Conservation (phyloP, 768 basidiomycete species). For the Hortiboletus campestris region DNA sequence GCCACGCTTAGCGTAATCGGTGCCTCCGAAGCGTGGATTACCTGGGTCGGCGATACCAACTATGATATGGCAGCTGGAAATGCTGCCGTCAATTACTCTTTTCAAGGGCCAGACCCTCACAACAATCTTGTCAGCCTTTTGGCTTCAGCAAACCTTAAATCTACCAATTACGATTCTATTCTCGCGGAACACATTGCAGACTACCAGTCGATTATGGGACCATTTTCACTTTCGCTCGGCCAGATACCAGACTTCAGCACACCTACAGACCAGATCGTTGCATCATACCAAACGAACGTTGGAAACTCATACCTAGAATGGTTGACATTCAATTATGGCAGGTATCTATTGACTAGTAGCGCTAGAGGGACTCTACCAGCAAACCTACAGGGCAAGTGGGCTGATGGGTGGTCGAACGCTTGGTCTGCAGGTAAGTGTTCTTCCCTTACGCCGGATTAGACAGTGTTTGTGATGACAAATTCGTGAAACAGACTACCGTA, state of each 20-base stretch:
- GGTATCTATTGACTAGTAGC: conserved; percentile 63
- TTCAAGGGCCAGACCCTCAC: conserved; percentile 64
- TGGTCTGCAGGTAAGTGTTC: conserved; percentile 58
- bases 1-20: conserved; percentile 47
- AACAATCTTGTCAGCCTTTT: conserved; percentile 40
- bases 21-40: conserved; percentile 57
- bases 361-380: conserved; percentile 63
- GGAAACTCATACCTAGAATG: conserved; percentile 72
- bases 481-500: conserved; percentile 44
- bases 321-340: conserved; percentile 69
- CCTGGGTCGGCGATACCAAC: conserved; percentile 74
- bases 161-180: conserved; percentile 37
- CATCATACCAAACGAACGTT: conserved; percentile 48
- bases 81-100: conserved; percentile 53
- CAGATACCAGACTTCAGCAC: conserved; percentile 49
- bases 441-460: neutral
- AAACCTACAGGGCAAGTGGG: conserved; percentile 78
- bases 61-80: conserved; percentile 64
- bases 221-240: conserved; percentile 59
- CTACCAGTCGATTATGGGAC: conserved; percentile 40
- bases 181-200: conserved; percentile 53
- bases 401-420: conserved; percentile 47
- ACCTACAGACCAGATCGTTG: conserved; percentile 58
- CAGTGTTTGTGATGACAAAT: neutral
- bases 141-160: conserved; percentile 20